Evolutionary conservation across 495 filamentous ascomycete genomes (phyloP).

Genomic region (Annulohypoxylon moriforme): DNA sequence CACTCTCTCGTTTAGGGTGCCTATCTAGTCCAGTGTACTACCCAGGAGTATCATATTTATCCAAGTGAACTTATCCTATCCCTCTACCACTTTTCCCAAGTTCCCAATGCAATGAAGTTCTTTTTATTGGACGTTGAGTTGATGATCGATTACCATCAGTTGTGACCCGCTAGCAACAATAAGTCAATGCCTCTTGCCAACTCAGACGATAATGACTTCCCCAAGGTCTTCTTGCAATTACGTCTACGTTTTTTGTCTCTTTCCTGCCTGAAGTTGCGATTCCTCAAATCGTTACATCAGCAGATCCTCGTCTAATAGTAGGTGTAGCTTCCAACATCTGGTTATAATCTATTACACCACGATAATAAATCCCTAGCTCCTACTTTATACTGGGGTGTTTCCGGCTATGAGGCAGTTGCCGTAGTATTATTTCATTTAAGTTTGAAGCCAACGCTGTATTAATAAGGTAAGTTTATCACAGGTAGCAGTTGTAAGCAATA

Average conservation of each 20-base stretch:
- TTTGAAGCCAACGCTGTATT: background rate
- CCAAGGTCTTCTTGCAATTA: background rate
- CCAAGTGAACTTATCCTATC: background rate
- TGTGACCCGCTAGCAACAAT: background rate
- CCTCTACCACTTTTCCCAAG: background rate
- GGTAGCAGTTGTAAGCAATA: background rate
- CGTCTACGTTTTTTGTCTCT: background rate
- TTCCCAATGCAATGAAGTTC: no score
- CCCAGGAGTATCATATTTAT: background rate
- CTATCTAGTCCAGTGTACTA: background rate
- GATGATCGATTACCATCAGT: background rate
- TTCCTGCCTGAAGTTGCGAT: background rate
- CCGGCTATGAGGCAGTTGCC: background rate
- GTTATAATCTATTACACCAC: no score
- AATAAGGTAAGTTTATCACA: background rate
- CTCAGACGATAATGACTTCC: background rate
- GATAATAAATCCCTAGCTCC: no score
- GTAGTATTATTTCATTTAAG: background rate
- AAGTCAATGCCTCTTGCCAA: background rate
- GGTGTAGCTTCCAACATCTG: background rate
- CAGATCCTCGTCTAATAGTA: background rate
- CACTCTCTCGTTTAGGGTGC: background rate
- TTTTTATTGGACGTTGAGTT: no score
- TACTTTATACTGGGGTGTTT: no score
- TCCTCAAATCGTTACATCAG: background rate